phyloP scores from a whole-genome alignment of 345 rosid species.

The Erodium maritimum region DNA sequence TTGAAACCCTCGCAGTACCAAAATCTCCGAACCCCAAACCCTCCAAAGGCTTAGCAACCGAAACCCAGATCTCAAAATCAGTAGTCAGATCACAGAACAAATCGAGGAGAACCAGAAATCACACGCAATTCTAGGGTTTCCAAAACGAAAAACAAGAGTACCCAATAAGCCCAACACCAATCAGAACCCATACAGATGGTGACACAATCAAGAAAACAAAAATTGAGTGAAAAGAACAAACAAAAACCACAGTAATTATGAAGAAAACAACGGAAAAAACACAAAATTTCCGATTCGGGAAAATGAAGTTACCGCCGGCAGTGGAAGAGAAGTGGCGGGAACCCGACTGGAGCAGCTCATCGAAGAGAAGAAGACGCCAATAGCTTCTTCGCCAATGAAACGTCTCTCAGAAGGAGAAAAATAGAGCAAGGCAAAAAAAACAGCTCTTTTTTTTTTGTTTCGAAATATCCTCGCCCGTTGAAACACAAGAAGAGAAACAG shows the following conservation, averaged over 20 bases:
- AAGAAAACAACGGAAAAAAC: no score
- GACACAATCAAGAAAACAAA: slow-evolving; percentile 4
- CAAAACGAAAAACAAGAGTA: slow-evolving; percentile 5
- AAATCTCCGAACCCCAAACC: slow-evolving; percentile 9
- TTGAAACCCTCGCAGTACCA: slow-evolving; percentile 13
- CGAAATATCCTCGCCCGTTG: slow-evolving; percentile 82
- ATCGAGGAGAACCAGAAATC: neutral
- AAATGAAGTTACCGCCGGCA: slow-evolving; percentile 22
- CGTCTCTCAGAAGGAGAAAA: slow-evolving; percentile 10
- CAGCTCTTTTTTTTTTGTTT: slow-evolving; percentile 22
- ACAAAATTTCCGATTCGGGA: neutral
- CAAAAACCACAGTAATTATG: neutral
- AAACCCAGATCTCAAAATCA: slow-evolving; percentile 43
- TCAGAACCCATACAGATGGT: slow-evolving; percentile 9
- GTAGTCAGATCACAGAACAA: slow-evolving; percentile 20
- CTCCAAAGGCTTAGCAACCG: slow-evolving; percentile 15
- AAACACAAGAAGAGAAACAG: slow-evolving; percentile 26
- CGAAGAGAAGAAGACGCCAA: slow-evolving; percentile 6
- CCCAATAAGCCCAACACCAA: slow-evolving; percentile 10
- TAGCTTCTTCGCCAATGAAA: slow-evolving; percentile 11
- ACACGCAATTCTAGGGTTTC: slow-evolving; percentile 24
- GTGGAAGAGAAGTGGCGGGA: slow-evolving; percentile 40
- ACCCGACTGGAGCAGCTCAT: slow-evolving; percentile 37
- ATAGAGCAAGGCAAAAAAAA: slow-evolving; percentile 7
- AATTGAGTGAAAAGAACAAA: slow-evolving; percentile 4